Percentiles rank a stretch among this genome's conserved stretches.
These are phyloP conservation scores for Penicillium manginii DNA, from an alignment of 495 filamentous ascomycete species.

Conservation along the genomic window DNA sequence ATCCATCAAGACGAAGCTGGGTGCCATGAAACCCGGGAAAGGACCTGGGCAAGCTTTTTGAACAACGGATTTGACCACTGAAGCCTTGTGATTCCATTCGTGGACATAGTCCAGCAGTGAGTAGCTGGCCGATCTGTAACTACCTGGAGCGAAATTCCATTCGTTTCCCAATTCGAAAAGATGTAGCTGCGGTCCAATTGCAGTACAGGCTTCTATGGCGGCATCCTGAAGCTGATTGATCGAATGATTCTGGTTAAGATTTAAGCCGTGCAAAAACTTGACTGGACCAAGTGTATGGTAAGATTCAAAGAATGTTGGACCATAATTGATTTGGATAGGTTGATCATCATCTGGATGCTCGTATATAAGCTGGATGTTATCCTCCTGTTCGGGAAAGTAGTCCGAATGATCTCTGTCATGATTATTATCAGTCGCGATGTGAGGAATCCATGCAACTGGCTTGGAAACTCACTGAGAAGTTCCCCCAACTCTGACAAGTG, in stretches of 20 bases:
- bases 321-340: slow-evolving; percentile 20
- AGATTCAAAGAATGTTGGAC: slow-evolving; percentile 25
- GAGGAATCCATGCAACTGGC: too few relatives aligned
- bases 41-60: slow-evolving; percentile 20
- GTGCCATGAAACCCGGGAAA: slow-evolving; percentile 21
- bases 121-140: slow-evolving; percentile 18
- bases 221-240: slow-evolving; percentile 10
- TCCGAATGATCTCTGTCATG: slow-evolving; percentile 16
- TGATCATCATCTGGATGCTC: slow-evolving; percentile 21
- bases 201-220: slow-evolving; percentile 13
- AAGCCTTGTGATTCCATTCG: slow-evolving; percentile 25
- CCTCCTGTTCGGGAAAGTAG: slow-evolving; percentile 19
- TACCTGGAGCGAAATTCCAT: slow-evolving; percentile 10
- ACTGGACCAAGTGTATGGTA: slow-evolving; percentile 19
- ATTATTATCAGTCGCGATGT: neutral
- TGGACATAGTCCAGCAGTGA: slow-evolving; percentile 16
- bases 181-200: slow-evolving; percentile 15
- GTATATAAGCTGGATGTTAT: slow-evolving; percentile 16
- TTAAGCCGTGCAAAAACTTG: slow-evolving; percentile 23
- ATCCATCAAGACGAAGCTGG: slow-evolving; percentile 16
- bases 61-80: slow-evolving; percentile 5
- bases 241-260: slow-evolving; percentile 21
- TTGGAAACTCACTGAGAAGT: slow-evolving; percentile 24
- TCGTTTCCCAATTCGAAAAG: slow-evolving; percentile 26
- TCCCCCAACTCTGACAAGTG: slow-evolving; percentile 27